A percentile compares a stretch with the other conserved stretches of the same genome.
phyloP scores from a whole-genome alignment of 2,329 filamentous ascomycete species.

The Cladosporium sp. region DNA sequence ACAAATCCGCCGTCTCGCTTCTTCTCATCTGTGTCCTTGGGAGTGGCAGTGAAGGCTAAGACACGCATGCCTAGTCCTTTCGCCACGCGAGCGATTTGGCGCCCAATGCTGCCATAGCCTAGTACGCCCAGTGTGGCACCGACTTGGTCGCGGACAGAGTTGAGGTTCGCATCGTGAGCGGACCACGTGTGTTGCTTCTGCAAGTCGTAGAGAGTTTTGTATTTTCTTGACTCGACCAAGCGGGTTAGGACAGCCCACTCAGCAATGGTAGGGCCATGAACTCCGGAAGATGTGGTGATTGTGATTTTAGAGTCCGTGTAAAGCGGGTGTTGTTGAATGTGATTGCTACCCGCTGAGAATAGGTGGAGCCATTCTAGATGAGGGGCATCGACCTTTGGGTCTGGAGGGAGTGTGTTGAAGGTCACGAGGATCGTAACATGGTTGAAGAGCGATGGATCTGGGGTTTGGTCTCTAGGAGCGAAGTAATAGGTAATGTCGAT shows the following conservation, averaged over 20 bases:
- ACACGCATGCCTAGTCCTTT: conserved; percentile 64
- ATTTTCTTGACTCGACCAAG: conserved; percentile 57
- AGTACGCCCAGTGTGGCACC: conserved; percentile 61
- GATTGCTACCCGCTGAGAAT: conserved; percentile 59
- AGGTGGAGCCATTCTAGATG: conserved; percentile 55
- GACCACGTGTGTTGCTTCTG: conserved; percentile 60
- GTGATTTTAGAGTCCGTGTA: conserved; percentile 54
- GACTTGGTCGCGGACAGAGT: conserved; percentile 56
- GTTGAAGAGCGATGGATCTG: conserved; percentile 17
- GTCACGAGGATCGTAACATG: conserved; percentile 49
- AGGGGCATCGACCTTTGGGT: conserved; percentile 37
- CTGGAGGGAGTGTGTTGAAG: conserved; percentile 46
- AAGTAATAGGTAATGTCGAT: conserved; percentile 47
- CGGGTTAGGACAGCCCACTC: conserved; percentile 68
- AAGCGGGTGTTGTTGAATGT: conserved; percentile 54
- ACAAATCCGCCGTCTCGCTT: conserved; percentile 65
- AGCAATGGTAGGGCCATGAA: conserved; percentile 65
- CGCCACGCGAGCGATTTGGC: conserved; percentile 49
- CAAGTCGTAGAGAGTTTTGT: conserved; percentile 55
- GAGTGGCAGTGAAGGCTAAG: conserved; percentile 71
- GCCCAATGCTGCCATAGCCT: conserved; percentile 63
- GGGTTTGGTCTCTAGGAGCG: conserved; percentile 15
- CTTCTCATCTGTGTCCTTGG: conserved; percentile 66
- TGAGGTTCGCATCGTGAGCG: conserved; percentile 32
- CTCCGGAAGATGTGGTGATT: conserved; percentile 56